Percentiles rank a stretch among this genome's conserved stretches.
phyloP scores from a whole-genome alignment of 176 grass and related monocot species.

The Hyparrhenia diplandra region DNA sequence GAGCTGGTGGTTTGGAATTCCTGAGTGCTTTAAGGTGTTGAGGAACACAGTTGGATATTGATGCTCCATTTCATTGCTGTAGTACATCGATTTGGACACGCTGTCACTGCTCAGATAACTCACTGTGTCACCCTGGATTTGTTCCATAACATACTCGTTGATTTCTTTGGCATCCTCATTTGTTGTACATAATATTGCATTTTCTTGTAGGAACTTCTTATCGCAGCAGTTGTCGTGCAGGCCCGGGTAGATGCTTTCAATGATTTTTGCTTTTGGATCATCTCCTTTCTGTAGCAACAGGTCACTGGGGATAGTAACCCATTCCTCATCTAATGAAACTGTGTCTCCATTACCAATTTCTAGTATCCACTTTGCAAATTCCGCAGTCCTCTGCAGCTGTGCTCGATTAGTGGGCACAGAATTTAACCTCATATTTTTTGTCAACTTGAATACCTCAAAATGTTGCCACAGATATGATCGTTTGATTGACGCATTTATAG shows the following conservation, averaged over 20 bases:
- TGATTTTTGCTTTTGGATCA: neutral
- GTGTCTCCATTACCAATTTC: neutral
- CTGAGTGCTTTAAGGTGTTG: neutral
- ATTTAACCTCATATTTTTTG: slow-evolving; percentile 15
- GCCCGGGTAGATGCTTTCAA: neutral
- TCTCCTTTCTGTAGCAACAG: neutral
- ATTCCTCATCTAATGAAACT: neutral
- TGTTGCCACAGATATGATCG: slow-evolving; percentile 3
- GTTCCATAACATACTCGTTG: neutral
- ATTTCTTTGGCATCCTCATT: neutral
- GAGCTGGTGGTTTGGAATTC: neutral
- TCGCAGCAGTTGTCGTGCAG: neutral
- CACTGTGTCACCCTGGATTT: neutral
- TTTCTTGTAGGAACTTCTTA: neutral
- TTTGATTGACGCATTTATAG: slow-evolving; percentile 10
- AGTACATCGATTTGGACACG: neutral
- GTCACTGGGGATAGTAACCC: neutral
- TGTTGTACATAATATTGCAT: neutral
- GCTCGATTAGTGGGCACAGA: neutral
- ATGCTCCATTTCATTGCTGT: neutral
- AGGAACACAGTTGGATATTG: neutral
- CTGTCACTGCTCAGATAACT: neutral
- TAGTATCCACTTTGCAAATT: slow-evolving; percentile 7
- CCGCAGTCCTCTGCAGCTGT: neutral
- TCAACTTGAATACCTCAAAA: slow-evolving; percentile 4